Evolutionary conservation across 495 filamentous ascomycete species (phyloP), one percentile per base, ranked within the genome.

Genomic region (Astrothelium subdiscretum): DNA sequence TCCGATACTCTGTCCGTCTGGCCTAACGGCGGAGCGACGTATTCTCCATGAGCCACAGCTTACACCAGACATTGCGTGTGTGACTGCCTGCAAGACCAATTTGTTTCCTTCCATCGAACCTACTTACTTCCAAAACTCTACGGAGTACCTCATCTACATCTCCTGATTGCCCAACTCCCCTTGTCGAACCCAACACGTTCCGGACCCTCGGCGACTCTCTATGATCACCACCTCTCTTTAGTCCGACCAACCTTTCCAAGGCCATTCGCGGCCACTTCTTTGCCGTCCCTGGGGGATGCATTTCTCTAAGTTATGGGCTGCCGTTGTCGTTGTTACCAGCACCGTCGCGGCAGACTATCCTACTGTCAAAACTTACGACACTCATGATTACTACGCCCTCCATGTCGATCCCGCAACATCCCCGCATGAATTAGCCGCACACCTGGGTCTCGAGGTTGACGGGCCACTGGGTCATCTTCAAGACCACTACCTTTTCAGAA

Each of bases 321-420:
- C 43, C 13, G 13, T 48, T 12, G 43, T 48, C 43, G 43, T n/a
- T 48, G 43, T 48, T 5, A 5, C 43, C n/a, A 15, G 5, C 43
- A 1, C 43, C 20, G 43, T 48, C 43, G 43, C 2, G 12, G 43
- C 43, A 48, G 13, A 48, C 43, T 48, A 48, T 22, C 43, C 43
- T 15, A 18, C 43, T n/a, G 43, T 48, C n/a, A 48, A 48, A 18
- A 48, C 89, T 66, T 86, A 86, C 73, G 82, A 87, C 12, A 79
- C 84, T 5, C 86, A 87, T 75, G 90, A 97, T 70, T 96, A 92
- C 75, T 95, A 96, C 72, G 91, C 92, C 57, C 78, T 97, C 58
- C 88, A 95, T 64, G 84, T 97, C 63, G 84, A 84, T 48, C 75
- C 81, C 15, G 75, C 80, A 44, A 78, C 78, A 26, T 78, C 83